Evolutionary conservation across 768 basidiomycete genomes (phyloP).

Genomic region (Cystofilobasidium ferigula): DNA sequence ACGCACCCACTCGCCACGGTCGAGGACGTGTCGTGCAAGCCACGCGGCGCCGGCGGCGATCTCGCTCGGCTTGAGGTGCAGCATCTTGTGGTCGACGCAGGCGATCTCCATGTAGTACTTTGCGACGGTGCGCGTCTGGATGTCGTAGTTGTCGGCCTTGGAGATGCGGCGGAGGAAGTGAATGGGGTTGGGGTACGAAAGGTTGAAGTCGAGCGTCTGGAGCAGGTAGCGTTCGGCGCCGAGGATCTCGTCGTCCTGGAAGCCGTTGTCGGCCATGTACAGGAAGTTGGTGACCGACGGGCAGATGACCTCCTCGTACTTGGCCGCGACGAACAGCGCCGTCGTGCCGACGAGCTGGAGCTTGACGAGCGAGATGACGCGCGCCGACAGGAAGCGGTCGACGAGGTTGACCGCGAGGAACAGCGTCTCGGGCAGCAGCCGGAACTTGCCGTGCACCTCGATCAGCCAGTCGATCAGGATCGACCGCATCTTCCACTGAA

Average conservation of each 20-base stretch:
- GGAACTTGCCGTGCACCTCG: conserved; percentile 77
- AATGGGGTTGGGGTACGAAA: conserved; percentile 78
- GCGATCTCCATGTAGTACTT: conserved; percentile 86
- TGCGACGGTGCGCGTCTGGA: conserved; percentile 70
- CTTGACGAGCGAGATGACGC: conserved; percentile 67
- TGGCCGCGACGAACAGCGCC: conserved; percentile 75
- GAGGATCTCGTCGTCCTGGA: conserved; percentile 66
- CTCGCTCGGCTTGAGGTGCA: conserved; percentile 62
- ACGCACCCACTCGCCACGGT: conserved; percentile 65
- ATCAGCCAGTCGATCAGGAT: conserved; percentile 88
- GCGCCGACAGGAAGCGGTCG: conserved; percentile 55
- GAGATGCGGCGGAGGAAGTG: conserved; percentile 77
- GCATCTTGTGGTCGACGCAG: conserved; percentile 65
- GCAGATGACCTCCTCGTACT: conserved; percentile 84
- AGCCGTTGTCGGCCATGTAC: conserved; percentile 65
- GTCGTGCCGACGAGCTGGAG: conserved; percentile 84
- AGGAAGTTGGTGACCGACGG: conserved; percentile 73
- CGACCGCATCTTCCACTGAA: conserved; percentile 80
- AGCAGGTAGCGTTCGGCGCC: conserved; percentile 82
- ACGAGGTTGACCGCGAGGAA: conserved; percentile 78
- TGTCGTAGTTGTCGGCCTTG: conserved; percentile 86
- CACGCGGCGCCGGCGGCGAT: conserved; percentile 76
- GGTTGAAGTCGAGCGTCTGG: conserved; percentile 71
- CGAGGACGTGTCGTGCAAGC: conserved; percentile 68
- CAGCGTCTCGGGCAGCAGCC: conserved; percentile 76